Percentiles rank a stretch among this genome's conserved stretches.
Conservation (phyloP, 2,329 filamentous ascomycete genomes). For the Penicillium sp. region DNA sequence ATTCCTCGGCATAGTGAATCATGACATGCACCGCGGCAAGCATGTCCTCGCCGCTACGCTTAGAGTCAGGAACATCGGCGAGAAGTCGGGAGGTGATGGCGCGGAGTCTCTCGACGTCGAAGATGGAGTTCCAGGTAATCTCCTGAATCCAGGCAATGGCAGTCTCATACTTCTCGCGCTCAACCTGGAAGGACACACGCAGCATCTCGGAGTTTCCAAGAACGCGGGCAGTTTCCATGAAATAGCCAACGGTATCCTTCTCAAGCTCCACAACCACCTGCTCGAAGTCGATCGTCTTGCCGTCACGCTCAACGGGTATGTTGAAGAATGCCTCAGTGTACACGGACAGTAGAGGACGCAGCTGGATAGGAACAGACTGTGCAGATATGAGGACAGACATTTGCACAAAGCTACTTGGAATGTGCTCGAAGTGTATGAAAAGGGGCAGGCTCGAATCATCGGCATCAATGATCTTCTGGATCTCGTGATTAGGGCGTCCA, state of each 20-base stretch:
- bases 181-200: constrained; percentile 77
- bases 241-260: constrained; percentile 83
- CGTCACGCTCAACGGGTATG: constrained; percentile 75
- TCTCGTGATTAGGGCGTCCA: constrained; percentile 64
- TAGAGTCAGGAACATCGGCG: constrained; percentile 86
- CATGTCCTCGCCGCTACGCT: constrained; percentile 74
- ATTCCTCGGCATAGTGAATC: constrained; percentile 74
- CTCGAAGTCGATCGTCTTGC: constrained; percentile 79
- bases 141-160: constrained; percentile 81
- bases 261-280: constrained; percentile 89
- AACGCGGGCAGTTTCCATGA: constrained; percentile 64
- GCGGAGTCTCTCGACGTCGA: constrained; percentile 68
- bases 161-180: constrained; percentile 80
- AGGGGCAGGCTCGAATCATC: constrained; percentile 65
- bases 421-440: constrained; percentile 96
- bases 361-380: constrained; percentile 69
- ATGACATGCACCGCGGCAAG: constrained; percentile 65
- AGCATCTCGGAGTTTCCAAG: constrained; percentile 80
- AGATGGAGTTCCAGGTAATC: constrained; percentile 83
- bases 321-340: constrained; percentile 95
- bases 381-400: constrained; percentile 80
- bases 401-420: constrained; percentile 88
- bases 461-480: constrained; percentile 73
- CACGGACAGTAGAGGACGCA: constrained; percentile 78
- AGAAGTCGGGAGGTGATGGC: constrained; percentile 74